phyloP scores from a whole-genome alignment of 2,329 filamentous ascomycete genomes.

The Nigrograna mackinnonii region DNA sequence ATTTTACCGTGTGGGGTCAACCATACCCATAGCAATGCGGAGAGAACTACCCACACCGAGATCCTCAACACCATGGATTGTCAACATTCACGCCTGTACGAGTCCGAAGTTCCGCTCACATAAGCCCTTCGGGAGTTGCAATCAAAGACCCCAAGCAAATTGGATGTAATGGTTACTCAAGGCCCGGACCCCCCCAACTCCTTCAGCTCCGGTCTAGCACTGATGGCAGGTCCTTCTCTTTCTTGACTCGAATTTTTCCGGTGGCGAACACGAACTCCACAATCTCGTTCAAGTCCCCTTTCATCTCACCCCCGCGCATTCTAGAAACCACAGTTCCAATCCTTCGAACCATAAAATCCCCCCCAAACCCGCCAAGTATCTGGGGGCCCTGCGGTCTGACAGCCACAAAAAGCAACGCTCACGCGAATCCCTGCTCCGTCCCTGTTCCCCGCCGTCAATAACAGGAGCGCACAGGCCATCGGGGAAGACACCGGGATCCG shows the following conservation, averaged over 20 bases:
- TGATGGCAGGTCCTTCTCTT: no score
- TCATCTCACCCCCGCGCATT: slow-evolving; percentile 8
- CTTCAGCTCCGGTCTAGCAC: no score
- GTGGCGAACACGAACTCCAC: slow-evolving; percentile 18
- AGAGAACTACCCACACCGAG: slow-evolving; percentile 4
- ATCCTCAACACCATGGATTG: slow-evolving; percentile 13
- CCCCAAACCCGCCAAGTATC: slow-evolving; percentile 9
- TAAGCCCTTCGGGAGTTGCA: slow-evolving; percentile 13
- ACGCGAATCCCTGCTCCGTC: no score
- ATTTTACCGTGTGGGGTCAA: slow-evolving; percentile 25
- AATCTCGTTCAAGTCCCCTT: slow-evolving; percentile 2
- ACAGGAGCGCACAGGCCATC: no score
- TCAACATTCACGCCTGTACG: not conserved
- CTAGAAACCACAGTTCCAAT: slow-evolving; percentile 11
- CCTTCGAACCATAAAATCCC: slow-evolving; percentile 1
- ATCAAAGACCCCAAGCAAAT: no score
- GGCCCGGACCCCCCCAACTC: no score
- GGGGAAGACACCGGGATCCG: slow-evolving; percentile 20
- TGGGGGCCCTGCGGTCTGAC: no score
- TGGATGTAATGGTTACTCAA: no score
- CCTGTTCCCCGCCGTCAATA: no score
- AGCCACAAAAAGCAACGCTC: no score
- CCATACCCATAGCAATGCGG: slow-evolving; percentile 13
- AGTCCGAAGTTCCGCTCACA: slow-evolving; percentile 12
- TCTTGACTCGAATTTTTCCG: slow-evolving; percentile 16